Percentiles rank a stretch among this genome's conserved stretches.
Conservation (phyloP, 129 eudicot genomes). For the Flaveria sonorensis region DNA sequence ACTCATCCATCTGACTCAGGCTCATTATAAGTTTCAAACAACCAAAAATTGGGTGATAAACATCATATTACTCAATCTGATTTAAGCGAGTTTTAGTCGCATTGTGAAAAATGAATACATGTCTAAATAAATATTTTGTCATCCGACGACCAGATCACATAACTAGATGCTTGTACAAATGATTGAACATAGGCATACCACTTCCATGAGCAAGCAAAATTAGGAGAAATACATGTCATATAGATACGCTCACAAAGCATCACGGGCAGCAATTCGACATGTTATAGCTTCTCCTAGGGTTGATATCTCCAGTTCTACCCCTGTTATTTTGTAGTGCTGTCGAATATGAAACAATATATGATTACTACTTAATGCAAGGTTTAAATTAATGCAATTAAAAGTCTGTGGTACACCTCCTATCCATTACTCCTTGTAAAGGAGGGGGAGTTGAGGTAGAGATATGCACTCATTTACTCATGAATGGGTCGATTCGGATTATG, state of each 20-base stretch:
- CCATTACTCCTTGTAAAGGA: background rate
- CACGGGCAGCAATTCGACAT: constrained; percentile 93
- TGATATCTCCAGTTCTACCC: constrained; percentile 63
- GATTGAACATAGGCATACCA: constrained; percentile 2
- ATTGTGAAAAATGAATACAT: no score
- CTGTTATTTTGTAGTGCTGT: constrained; percentile 84
- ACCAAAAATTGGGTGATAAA: no score
- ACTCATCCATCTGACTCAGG: no score
- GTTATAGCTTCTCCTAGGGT: constrained; percentile 83
- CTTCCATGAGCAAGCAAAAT: background rate
- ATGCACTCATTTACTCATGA: background rate
- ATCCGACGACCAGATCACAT: constrained; percentile 4
- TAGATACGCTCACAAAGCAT: constrained; percentile 55
- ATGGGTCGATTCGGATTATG: background rate
- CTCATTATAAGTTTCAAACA: no score
- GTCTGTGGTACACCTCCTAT: background rate
- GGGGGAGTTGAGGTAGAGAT: background rate
- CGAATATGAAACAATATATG: constrained; percentile 14
- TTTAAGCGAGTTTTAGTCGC: no score
- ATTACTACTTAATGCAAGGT: background rate
- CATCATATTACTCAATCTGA: no score
- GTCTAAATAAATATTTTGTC: background rate
- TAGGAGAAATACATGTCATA: background rate
- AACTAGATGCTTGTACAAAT: constrained; percentile 15
- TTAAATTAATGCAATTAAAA: background rate